A percentile compares a stretch with the other conserved stretches of the same genome.
phyloP scores from a whole-genome alignment of 106 monocot species.

The Alisma plantagoaquatica region DNA sequence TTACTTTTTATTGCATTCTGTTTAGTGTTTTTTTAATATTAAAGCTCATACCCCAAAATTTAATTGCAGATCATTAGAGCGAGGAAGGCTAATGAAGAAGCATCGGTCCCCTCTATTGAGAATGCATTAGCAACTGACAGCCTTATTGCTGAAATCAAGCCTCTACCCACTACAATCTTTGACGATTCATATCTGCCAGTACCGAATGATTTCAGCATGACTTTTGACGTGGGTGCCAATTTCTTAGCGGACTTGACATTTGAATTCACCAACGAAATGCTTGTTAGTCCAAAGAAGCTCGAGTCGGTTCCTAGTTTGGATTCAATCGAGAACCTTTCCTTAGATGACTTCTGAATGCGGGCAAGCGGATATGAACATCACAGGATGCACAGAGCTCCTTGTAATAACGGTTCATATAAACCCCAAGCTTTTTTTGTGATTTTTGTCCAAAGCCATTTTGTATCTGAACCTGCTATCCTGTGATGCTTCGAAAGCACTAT shows the following conservation, averaged over 20 bases:
- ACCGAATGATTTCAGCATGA: background rate
- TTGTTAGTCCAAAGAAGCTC: background rate
- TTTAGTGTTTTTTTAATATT: background rate
- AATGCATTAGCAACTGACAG: too few species aligned
- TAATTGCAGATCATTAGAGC: background rate
- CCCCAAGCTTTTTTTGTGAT: too few species aligned
- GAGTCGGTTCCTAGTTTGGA: constrained; percentile 11
- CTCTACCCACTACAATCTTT: background rate
- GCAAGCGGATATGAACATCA: too few species aligned
- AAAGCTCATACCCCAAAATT: background rate
- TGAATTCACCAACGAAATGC: constrained; percentile 1
- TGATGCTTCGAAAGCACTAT: too few species aligned
- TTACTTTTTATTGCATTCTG: too few species aligned
- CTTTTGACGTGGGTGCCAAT: background rate
- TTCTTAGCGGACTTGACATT: constrained; percentile 11
- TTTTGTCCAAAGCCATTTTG: too few species aligned
- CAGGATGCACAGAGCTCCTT: too few species aligned
- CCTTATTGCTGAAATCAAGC: too few species aligned
- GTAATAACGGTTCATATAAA: too few species aligned
- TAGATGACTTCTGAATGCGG: constrained; percentile 4
- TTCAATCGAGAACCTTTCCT: constrained; percentile 10
- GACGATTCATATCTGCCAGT: background rate
- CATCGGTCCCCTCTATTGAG: background rate
- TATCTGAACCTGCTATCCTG: too few species aligned
- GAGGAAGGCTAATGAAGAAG: background rate